These are phyloP conservation scores for Stevia rebaudiana DNA, from an alignment of 140 eudicot species.

Conservation along the genomic window DNA sequence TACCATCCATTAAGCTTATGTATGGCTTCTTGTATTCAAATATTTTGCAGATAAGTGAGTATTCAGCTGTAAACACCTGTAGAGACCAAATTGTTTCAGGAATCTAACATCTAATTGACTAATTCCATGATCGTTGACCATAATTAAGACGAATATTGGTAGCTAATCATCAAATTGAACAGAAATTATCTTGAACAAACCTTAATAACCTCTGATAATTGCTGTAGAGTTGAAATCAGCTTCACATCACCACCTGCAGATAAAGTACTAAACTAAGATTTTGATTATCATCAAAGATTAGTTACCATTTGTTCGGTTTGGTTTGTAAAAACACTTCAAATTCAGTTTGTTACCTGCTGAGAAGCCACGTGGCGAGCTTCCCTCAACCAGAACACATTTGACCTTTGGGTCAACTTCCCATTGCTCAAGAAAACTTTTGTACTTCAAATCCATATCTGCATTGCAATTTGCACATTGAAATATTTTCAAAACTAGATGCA, in stretches of 20 bases:
- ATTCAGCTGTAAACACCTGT: constrained; percentile 85
- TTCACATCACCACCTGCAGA: constrained; percentile 89
- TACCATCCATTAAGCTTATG: constrained; percentile 88
- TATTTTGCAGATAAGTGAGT: constrained; percentile 80
- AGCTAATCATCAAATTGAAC: not conserved
- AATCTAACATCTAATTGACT: not conserved
- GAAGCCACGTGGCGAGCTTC: constrained; percentile 90
- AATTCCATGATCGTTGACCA: constrained; percentile 6
- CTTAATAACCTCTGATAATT: constrained; percentile 59
- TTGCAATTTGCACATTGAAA: not conserved
- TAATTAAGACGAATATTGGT: not conserved
- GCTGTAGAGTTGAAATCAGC: constrained; percentile 49
- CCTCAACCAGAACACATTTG: constrained; percentile 72
- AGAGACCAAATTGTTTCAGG: not conserved
- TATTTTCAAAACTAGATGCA: no score
- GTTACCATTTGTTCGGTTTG: not conserved
- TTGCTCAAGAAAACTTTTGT: constrained; percentile 62
- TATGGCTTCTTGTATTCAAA: constrained; percentile 78
- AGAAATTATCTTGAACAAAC: constrained; percentile 24
- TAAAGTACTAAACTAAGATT: constrained; percentile 30
- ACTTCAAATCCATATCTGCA: constrained; percentile 78
- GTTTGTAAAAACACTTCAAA: not conserved
- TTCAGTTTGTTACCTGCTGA: constrained; percentile 57
- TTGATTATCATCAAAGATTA: not conserved
- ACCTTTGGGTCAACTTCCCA: constrained; percentile 85